phyloP scores from a whole-genome alignment of 1,139 yeast species.

The Nakaseomyces bracarensis region DNA sequence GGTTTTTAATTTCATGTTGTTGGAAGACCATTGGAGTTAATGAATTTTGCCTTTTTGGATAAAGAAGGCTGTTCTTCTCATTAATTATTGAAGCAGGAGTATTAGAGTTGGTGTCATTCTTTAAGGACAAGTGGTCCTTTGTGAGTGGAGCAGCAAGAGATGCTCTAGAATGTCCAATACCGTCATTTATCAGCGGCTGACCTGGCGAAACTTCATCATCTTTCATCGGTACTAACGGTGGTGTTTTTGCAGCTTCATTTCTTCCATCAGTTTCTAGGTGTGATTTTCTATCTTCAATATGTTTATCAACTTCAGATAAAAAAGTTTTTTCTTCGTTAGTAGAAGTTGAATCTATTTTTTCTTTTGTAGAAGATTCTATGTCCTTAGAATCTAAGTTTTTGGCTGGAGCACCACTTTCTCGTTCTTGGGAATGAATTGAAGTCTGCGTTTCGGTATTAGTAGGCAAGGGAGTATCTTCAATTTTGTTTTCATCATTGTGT shows the following conservation, averaged over 20 bases:
- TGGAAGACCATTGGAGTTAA: constrained; percentile 28
- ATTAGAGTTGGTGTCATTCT: not conserved
- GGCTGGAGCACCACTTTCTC: no score
- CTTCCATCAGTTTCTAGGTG: not conserved
- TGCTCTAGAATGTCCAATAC: not conserved
- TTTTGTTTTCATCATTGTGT: not conserved
- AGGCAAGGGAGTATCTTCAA: not conserved
- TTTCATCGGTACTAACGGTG: constrained; percentile 8
- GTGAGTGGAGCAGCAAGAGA: not conserved
- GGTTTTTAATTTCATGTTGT: constrained; percentile 15
- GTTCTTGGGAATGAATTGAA: no score
- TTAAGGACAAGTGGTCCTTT: not conserved
- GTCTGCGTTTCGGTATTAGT: not conserved
- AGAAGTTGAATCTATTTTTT: no score
- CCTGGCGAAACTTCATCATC: constrained; percentile 14
- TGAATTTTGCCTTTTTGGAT: constrained; percentile 23
- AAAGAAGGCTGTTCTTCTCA: constrained; percentile 18
- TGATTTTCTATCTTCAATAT: not conserved
- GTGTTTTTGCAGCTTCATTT: not conserved
- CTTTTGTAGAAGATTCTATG: no score
- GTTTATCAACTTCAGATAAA: no score
- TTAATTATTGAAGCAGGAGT: constrained; percentile 22
- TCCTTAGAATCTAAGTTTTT: no score
- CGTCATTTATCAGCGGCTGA: not conserved
- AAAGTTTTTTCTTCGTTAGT: not conserved